Conservation (phyloP, 2,329 filamentous ascomycete species). For the Aureobasidium sp. region DNA sequence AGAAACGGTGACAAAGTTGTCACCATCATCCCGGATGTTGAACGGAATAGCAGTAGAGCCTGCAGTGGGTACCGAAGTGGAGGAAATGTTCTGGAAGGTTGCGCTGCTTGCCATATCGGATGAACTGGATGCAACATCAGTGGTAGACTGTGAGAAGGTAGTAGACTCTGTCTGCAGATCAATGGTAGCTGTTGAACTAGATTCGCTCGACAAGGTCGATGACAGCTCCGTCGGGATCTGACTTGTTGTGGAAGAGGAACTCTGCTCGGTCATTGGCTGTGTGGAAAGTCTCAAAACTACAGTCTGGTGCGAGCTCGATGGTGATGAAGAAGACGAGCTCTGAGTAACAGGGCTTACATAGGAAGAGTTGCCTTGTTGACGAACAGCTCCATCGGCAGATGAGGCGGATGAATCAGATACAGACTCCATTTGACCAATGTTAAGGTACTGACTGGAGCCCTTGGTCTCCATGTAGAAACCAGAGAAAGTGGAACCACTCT, state of each 20-base stretch:
- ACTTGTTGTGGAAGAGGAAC: neutral
- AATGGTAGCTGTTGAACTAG: neutral
- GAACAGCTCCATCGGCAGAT: neutral
- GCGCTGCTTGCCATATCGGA: neutral
- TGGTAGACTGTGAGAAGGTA: too few species aligned
- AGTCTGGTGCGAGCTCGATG: neutral
- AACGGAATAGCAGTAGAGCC: neutral
- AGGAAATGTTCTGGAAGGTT: neutral
- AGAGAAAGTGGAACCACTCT: conserved; percentile 2
- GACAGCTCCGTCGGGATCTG: neutral
- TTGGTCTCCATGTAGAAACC: conserved; percentile 4
- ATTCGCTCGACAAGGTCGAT: neutral
- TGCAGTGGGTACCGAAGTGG: neutral
- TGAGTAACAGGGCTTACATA: neutral
- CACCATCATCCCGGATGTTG: neutral
- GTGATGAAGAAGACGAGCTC: neutral
- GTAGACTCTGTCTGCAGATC: neutral
- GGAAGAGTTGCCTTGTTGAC: neutral
- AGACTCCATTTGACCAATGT: neutral
- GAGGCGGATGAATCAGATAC: neutral
- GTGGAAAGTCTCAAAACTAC: conserved; percentile 10
- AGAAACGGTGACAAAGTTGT: conserved; percentile 2
- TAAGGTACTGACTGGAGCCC: conserved; percentile 10
- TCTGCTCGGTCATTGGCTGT: neutral
- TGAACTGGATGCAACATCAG: neutral